Evolutionary conservation across 352 stramenopile species (phyloP), one percentile per base, ranked within the genome.

Genomic region (Pythium plurisporium): DNA sequence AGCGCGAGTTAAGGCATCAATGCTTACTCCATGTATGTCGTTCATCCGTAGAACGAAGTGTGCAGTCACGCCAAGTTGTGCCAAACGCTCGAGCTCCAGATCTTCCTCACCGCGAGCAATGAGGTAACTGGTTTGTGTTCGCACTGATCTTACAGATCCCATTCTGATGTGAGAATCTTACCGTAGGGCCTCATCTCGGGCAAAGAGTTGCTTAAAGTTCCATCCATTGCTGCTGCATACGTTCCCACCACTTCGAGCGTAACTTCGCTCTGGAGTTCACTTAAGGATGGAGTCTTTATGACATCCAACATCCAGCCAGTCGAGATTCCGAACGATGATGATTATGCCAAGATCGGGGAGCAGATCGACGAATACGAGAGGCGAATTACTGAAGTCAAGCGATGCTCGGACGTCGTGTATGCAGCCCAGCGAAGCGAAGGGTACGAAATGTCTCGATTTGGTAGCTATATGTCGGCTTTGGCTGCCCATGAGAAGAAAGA

Each of bases 351-450:
- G 75, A 94, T 94, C 62, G 85, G 85, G 12, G 81, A 90, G n/a
- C 79, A 94, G 31, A 93, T 94, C 23, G 68, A 89, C 34, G 79
- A 89, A 55, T 94, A 93, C 41, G 77, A 91, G 42, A 94, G 87
- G 52, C 78, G 79, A 27, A 94, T 94, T 23, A 69, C 69, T 41
- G 82, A 92, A 46, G 79, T 94, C 30, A 91, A 84, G 41, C 75
- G 81, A 17, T 93, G 82, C 50, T 91, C 85, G 9, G 85, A 94
- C 49, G 56, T 91, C 25, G 81, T 94, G 11, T 94, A 94, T 41
- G 75, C 79, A 22, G 70, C 82, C 26, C 82, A 93, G 56, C 70
- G 85, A 41, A 76, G 73, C 50, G 81, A 93, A 76, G 85, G 85
- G 9, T 95, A 95, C 50, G 85, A 95, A 48, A 76, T 93, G 74